Base-by-base conservation (phyloP, 2,329 filamentous ascomycete species). In the Epichloe aotearoae region DNA sequence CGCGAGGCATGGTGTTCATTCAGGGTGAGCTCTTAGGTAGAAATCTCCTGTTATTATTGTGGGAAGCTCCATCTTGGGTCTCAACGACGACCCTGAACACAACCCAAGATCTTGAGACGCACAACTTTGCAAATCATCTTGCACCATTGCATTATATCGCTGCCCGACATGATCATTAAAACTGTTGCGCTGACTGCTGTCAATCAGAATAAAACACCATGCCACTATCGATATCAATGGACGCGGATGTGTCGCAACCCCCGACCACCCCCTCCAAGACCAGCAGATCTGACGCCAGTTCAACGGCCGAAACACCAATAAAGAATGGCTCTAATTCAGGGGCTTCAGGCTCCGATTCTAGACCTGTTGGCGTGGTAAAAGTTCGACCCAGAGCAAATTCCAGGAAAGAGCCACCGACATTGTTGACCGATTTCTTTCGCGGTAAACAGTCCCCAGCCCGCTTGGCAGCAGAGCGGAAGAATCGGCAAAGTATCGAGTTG, bases 401-500 rank as follows among this genome's bases (percentile, higher is more conserved):
- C 26, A 72, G 66, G 49, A 73, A 63, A 47, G 55, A 59, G 5
- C 64, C 69, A 50, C 64, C 67, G 5, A 79, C 73, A 2, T 65
- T 82, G 4, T 67, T 82, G 8, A 66, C 68, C 36, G 78, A 82
- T 61, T 82, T 82, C 59, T 67, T 82, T 39, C 66, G 77, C 23
- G 78, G 78, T 14, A 71, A 76, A 19, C 78, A 73, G 2, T 74
- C 77, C 10, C 72, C 78, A 3, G 73, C 74, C n/a, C 73, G 80
- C 30, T 54, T 77, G 15, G 71, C 74, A 1, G 76, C 76, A 8
- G 68, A 74, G 8, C 70, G 71, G 12, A 68, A 72, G 47, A 71
- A 77, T 55, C 72, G 80, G 57, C 76, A 77, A 66, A 79, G 76
- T 58, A 65, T 80, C 57, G 76, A 85, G 66, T 63, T 75, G 54